A percentile compares a stretch with the other conserved stretches of the same genome.
phyloP scores from a whole-genome alignment of 768 basidiomycete genomes.

The Termitomyces eurrhizus region DNA sequence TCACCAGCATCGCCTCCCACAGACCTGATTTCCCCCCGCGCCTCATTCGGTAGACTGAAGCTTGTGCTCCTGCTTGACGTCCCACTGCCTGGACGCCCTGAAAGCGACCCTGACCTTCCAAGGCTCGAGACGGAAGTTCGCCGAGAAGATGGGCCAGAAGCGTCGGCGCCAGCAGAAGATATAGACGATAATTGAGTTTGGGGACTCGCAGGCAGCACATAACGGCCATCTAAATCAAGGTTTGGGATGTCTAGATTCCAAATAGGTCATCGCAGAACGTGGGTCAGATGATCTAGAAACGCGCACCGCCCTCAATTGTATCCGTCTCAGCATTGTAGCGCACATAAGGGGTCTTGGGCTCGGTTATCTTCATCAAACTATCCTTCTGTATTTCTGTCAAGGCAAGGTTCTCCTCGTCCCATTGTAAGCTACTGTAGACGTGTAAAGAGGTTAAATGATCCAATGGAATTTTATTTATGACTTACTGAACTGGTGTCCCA shows the following conservation, averaged over 20 bases:
- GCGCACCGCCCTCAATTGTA: slow-evolving; percentile 74
- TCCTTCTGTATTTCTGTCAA: slow-evolving; percentile 93
- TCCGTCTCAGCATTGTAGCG: slow-evolving; percentile 88
- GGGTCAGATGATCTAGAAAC: slow-evolving; percentile 4
- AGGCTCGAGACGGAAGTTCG: slow-evolving; percentile 70
- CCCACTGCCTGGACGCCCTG: slow-evolving; percentile 57
- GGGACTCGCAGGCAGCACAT: slow-evolving; percentile 32
- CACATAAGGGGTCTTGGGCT: slow-evolving; percentile 96
- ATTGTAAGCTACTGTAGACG: slow-evolving; percentile 66
- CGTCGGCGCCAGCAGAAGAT: slow-evolving; percentile 59
- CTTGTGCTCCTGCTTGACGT: slow-evolving; percentile 78
- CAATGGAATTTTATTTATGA: background rate
- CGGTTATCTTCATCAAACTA: slow-evolving; percentile 97
- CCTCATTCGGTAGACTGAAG: slow-evolving; percentile 75
- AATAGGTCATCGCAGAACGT: background rate
- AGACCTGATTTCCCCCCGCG: slow-evolving; percentile 53
- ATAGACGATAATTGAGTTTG: slow-evolving; percentile 31
- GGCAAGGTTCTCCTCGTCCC: slow-evolving; percentile 94
- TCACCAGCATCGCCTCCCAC: slow-evolving; percentile 58
- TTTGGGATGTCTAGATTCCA: slow-evolving; percentile 69
- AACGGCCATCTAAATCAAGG: slow-evolving; percentile 55
- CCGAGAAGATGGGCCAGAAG: slow-evolving; percentile 68
- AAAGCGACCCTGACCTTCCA: slow-evolving; percentile 46
- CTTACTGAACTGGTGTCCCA: slow-evolving; percentile 44
- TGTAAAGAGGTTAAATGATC: slow-evolving; percentile 7